Base-by-base conservation (phyloP, 768 basidiomycete genomes). In the Boletales sp. region DNA sequence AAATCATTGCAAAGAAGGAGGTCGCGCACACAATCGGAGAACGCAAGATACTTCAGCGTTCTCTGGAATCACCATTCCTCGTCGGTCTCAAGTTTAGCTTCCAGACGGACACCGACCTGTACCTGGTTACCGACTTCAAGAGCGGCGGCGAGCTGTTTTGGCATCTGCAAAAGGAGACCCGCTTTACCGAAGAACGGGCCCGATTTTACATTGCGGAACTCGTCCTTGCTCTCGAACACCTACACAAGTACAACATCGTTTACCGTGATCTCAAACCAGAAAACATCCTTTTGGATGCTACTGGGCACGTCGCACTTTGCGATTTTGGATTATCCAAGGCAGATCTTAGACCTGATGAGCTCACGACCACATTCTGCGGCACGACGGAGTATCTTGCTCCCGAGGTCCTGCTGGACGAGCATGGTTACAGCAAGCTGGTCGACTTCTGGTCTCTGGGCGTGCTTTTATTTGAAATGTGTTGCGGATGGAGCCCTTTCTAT, bases 21-120 rank as follows among this genome's bases (percentile, higher is more conserved):
- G 93, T 99, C 40, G 95, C 95, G 9, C 96, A 99, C 69, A 99
- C 96, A 14, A 98, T 99, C 49, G 96, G 96, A 59, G 96, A 99
- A 71, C 87, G 96, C 70, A 98, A 98, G 76, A 98, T 99, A 65
- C 81, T 98, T 32, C 95, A 98, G 64, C 82, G 88, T 28, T 93
- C 90, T 14, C 69, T 94, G 31, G 92, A 96, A 54, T 93, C 86
- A 9, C 96, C 95, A 0, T 99, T 99, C 83, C 82, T 99, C 39
- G 94, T 99, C 55, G 96, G 96, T 30, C 79, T 99, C 63, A 99
- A 99, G 70, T 99, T 99, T 63, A 87, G 86, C 64, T 99, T 99
- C 77, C 96, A 98, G 70, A 97, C 94, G 0, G 94, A 96, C 58
- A 77, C 83, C 31, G 94, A 98, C 61, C 76, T 99, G 28, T 99